phyloP scores from a whole-genome alignment of 495 filamentous ascomycete species.

The Parmelia sp. region DNA sequence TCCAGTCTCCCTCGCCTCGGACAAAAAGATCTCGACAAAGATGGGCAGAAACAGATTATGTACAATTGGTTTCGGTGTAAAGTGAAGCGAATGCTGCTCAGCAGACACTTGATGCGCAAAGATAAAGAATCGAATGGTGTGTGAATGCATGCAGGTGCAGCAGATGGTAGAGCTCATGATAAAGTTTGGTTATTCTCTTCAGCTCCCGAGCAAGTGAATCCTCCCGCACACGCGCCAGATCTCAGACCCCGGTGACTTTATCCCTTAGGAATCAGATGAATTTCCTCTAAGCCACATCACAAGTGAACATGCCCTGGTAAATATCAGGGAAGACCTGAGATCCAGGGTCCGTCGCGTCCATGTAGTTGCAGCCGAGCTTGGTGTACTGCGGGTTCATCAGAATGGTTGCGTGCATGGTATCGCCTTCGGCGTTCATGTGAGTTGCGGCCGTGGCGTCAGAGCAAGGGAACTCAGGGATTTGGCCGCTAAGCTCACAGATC shows the following conservation, averaged over 20 bases:
- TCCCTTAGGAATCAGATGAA: no score
- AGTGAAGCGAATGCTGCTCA: constrained; percentile 17
- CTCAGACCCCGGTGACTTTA: no score
- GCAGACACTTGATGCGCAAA: constrained; percentile 18
- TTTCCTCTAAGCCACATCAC: constrained; percentile 14
- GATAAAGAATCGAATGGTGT: constrained; percentile 5
- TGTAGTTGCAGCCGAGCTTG: constrained; percentile 16
- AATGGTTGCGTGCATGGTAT: constrained; percentile 18
- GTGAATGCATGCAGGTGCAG: constrained; percentile 8
- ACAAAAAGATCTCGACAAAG: constrained; percentile 2
- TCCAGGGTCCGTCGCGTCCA: not conserved
- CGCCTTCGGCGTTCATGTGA: constrained; percentile 1
- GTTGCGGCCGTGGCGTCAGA: not conserved
- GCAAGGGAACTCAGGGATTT: constrained; percentile 12
- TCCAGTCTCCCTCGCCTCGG: constrained; percentile 6
- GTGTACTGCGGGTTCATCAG: constrained; percentile 14
- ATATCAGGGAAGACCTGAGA: not conserved
- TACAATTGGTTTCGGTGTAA: constrained; percentile 8
- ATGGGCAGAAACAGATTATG: constrained; percentile 15
- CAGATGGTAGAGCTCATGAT: not conserved
- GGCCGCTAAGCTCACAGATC: constrained; percentile 14
- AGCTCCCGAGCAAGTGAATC: not conserved
- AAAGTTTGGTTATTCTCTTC: not conserved
- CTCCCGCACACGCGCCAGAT: constrained; percentile 1
- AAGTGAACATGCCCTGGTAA: constrained; percentile 16